Conservation (phyloP, 2,329 filamentous ascomycete genomes). For the Fusarium acutatum region DNA sequence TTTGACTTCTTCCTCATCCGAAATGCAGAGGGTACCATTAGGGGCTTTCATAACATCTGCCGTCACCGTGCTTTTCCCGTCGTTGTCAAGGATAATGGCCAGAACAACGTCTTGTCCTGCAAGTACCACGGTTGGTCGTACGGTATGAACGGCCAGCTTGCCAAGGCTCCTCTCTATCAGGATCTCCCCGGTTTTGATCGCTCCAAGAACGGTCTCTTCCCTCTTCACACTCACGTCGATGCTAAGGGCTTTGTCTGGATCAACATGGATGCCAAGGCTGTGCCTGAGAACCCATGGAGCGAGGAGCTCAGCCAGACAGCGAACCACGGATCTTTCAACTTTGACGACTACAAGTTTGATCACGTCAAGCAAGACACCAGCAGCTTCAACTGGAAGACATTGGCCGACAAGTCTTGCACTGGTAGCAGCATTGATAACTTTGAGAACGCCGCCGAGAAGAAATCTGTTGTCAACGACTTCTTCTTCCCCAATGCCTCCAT, state of each 20-base stretch:
- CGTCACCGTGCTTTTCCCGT: constrained; percentile 68
- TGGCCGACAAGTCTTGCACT: constrained; percentile 46
- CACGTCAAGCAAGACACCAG: constrained; percentile 64
- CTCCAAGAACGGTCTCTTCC: constrained; percentile 62
- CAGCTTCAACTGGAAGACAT: constrained; percentile 67
- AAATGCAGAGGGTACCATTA: constrained; percentile 64
- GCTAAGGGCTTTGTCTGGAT: constrained; percentile 65
- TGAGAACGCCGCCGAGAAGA: constrained; percentile 6
- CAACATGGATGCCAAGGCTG: constrained; percentile 59
- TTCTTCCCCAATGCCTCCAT: constrained; percentile 36
- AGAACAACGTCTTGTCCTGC: constrained; percentile 62
- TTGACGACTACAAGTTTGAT: constrained; percentile 63
- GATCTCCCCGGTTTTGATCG: constrained; percentile 64
- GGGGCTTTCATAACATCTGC: constrained; percentile 70
- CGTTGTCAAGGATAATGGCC: constrained; percentile 59
- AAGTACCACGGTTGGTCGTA: constrained; percentile 72
- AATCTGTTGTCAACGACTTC: constrained; percentile 22
- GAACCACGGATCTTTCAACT: constrained; percentile 54
- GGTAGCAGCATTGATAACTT: constrained; percentile 49
- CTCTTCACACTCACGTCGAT: constrained; percentile 63
- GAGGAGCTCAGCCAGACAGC: constrained; percentile 55
- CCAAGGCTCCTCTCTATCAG: constrained; percentile 69
- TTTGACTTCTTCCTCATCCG: constrained; percentile 63
- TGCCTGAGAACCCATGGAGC: constrained; percentile 58
- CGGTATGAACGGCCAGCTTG: constrained; percentile 64